Base-by-base conservation (phyloP, 352 stramenopile genomes). In the Globisporangium mamillatum region DNA sequence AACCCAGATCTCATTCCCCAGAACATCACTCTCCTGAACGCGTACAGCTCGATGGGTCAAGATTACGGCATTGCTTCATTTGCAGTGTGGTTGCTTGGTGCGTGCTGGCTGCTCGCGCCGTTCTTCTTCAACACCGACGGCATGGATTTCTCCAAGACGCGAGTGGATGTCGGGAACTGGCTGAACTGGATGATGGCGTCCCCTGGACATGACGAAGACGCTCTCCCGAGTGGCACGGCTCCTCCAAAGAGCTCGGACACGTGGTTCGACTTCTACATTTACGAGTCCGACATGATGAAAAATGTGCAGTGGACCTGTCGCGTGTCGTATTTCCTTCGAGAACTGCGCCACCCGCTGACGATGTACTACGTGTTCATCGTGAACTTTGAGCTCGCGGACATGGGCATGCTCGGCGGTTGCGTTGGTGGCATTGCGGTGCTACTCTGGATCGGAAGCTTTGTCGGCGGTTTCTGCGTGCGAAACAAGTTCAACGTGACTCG, bases 121-220 rank as follows among this genome's bases (percentile, higher is more conserved):
- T 95, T 96, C 70, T 79, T 96, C 60, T 95, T 93, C 77, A 95
- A 95, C 70, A 94, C 89, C 32, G 86, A 94, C 60, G 87, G 88
- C 2, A 77, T 96, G 60, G 89, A 96, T 62, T 96, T 94, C 56
- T 76, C 80, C 4, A 96, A 96, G 77, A 95, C 86, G 2, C 81
- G 78, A 44, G 88, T 91, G 16, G 89, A 96, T 75, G 80, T 94
- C n/a, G 77, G 69, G 4, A 82, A 96, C 71, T 96, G 85, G 83
- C 72, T 95, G 3, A 64, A 72, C 5, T 96, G 89, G 89, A 87
- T 96, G 70, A 92, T 93, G 79, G 69, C 81, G 3, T 84, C 77
- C 8, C 78, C 88, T 4, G 71, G 75, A 3, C 77, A 79, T 27
- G 66, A 85, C 12, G 79, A 83, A 32, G 75, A 84, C 53, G 66